A percentile compares a stretch with the other conserved stretches of the same genome.
Conservation (phyloP, 331 rosid species). For the Acacia pycnantha region DNA sequence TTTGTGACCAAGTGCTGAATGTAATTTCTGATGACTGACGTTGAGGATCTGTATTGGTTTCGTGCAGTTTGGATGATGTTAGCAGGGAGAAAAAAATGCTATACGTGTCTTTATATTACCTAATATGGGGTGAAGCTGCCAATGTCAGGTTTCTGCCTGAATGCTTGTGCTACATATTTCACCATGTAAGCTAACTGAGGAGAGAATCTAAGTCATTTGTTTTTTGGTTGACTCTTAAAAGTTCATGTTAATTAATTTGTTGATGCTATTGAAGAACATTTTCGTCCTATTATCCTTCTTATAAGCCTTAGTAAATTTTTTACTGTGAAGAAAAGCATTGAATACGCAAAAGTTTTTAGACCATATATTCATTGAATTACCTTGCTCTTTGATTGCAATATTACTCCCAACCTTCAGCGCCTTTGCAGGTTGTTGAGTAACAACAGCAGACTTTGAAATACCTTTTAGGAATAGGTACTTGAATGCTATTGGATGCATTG, state of each 20-base stretch:
- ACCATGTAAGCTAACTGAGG: slow-evolving; percentile 72
- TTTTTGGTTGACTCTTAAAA: not conserved
- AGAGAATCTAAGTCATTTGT: not conserved
- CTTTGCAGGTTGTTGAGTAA: not conserved
- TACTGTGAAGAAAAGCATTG: not conserved
- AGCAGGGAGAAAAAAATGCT: slow-evolving; percentile 75
- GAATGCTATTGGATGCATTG: not conserved
- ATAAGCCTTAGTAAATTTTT: not conserved
- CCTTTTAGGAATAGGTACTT: not conserved
- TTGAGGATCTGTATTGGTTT: slow-evolving; percentile 22
- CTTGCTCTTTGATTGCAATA: slow-evolving; percentile 9
- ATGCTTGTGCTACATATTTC: slow-evolving; percentile 99
- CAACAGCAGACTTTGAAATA: slow-evolving; percentile 1
- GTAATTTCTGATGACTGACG: slow-evolving; percentile 21
- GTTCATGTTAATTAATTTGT: slow-evolving; percentile 4
- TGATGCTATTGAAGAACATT: slow-evolving; percentile 7
- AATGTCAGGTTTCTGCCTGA: slow-evolving; percentile 94
- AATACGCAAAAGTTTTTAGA: not conserved
- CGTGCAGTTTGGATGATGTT: slow-evolving; percentile 61
- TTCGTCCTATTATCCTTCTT: not conserved
- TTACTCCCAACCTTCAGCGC: not conserved
- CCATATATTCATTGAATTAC: slow-evolving; percentile 5
- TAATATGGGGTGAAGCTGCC: slow-evolving; percentile 96
- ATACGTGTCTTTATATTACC: slow-evolving; percentile 68
- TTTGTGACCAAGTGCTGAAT: slow-evolving; percentile 23